Percentiles rank a stretch among this genome's conserved stretches.
phyloP scores from a whole-genome alignment of 495 filamentous ascomycete species.

The Elasticomyces elasticus region DNA sequence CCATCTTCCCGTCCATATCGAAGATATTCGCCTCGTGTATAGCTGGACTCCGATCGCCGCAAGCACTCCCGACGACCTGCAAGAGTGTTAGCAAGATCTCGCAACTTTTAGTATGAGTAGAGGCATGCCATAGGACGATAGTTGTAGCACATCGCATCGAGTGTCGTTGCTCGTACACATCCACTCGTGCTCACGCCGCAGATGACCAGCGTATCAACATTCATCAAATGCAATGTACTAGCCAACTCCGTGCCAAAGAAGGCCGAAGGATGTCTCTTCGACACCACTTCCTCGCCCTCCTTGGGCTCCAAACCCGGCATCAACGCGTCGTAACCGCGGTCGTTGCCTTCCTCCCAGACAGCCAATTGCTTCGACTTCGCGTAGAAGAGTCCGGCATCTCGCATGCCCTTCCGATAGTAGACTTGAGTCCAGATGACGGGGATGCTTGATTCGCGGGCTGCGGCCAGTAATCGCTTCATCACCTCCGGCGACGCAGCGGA shows the following conservation, averaged over 20 bases:
- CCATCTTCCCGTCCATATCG: conserved; percentile 34
- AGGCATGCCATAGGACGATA: conserved; percentile 26
- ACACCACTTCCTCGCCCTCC: conserved; percentile 27
- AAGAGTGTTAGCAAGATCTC: background rate
- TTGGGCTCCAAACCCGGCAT: conserved; percentile 28
- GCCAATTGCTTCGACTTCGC: conserved; percentile 27
- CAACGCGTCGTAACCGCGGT: conserved; percentile 25
- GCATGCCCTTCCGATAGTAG: conserved; percentile 28
- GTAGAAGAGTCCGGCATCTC: conserved; percentile 30
- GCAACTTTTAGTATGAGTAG: background rate
- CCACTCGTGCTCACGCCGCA: conserved; percentile 33
- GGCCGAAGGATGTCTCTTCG: conserved; percentile 31
- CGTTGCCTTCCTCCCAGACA: conserved; percentile 32
- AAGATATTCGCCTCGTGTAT: conserved; percentile 33
- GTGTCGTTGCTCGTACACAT: conserved; percentile 30
- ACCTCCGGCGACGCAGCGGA: conserved; percentile 23
- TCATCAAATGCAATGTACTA: conserved; percentile 23
- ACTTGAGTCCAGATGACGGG: conserved; percentile 31
- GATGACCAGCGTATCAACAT: conserved; percentile 33
- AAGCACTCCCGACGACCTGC: conserved; percentile 31
- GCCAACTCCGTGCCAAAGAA: conserved; percentile 35
- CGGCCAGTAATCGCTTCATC: conserved; percentile 27
- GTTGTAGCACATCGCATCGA: conserved; percentile 33
- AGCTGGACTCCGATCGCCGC: conserved; percentile 31
- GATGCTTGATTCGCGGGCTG: conserved; percentile 25